Percentiles rank a stretch among this genome's conserved stretches.
Evolutionary conservation across 202 grass and related monocot genomes (phyloP).

Genomic region (Zizania palustris): DNA sequence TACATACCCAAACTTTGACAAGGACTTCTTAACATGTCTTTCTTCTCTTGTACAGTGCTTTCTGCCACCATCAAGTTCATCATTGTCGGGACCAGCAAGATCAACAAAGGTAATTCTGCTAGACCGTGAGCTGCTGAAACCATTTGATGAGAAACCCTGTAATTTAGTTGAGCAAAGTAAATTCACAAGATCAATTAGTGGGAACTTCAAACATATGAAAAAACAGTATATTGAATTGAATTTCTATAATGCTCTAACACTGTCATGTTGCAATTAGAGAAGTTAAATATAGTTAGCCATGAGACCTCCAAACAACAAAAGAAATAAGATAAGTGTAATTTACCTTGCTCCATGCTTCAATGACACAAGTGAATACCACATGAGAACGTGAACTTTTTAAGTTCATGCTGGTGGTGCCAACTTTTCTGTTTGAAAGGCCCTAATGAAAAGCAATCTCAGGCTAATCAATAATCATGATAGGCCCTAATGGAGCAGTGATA

Average conservation of each 20-base stretch:
- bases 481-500: constrained; percentile 5
- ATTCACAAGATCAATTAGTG: constrained; percentile 15
- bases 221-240: not conserved
- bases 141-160: constrained; percentile 68
- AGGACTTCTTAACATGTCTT: constrained; percentile 81
- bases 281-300: not conserved
- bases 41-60: constrained; percentile 77
- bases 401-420: constrained; percentile 80
- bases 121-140: constrained; percentile 83
- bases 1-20: constrained; percentile 92
- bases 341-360: constrained; percentile 99
- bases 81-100: constrained; percentile 84
- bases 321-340: not conserved
- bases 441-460: constrained; percentile 35
- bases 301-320: constrained; percentile 1
- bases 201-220: not conserved
- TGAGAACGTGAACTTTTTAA: constrained; percentile 97
- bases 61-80: constrained; percentile 56
- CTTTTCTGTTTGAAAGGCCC: constrained; percentile 94
- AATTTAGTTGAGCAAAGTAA: constrained; percentile 40
- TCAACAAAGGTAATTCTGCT: constrained; percentile 92
- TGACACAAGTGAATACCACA: constrained; percentile 79
- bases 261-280: not conserved
- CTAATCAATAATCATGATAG: constrained; percentile 18
- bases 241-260: not conserved